Conservation (phyloP, 2,329 filamentous ascomycete genomes). For the Aureobasidium leucospermi region DNA sequence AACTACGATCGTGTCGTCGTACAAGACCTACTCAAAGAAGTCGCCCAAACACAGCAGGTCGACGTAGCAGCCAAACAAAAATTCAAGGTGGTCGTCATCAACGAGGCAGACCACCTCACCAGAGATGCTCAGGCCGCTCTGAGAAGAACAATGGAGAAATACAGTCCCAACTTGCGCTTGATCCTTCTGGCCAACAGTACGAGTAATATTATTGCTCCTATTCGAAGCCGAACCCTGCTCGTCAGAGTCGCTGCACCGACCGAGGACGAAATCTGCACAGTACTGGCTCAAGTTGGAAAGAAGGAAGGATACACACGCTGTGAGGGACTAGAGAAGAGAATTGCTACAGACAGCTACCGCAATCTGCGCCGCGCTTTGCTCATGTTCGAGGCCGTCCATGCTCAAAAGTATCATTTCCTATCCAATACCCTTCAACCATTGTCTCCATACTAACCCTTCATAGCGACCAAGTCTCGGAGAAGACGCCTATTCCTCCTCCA, state of each 20-base stretch:
- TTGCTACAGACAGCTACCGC: conserved; percentile 82
- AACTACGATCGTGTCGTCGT: conserved; percentile 94
- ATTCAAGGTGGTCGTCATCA: conserved; percentile 99
- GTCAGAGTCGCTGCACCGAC: conserved; percentile 87
- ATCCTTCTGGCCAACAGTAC: conserved; percentile 94
- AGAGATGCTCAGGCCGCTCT: conserved; percentile 92
- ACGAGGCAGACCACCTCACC: conserved; percentile 91
- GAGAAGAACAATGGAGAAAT: conserved; percentile 97
- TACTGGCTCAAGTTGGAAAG: conserved; percentile 61
- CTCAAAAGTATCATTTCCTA: conserved; percentile 68
- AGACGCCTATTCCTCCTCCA: conserved; percentile 82
- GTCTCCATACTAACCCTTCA: neutral
- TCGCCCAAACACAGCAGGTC: conserved; percentile 98
- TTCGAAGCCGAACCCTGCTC: conserved; percentile 82
- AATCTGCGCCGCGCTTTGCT: conserved; percentile 84
- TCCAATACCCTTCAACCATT: conserved; percentile 26
- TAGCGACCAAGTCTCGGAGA: conserved; percentile 84
- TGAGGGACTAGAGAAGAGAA: conserved; percentile 68
- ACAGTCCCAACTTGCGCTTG: conserved; percentile 85
- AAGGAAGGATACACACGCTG: conserved; percentile 78
- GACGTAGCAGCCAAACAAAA: conserved; percentile 81
- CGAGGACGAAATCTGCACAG: conserved; percentile 73
- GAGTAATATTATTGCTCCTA: conserved; percentile 98
- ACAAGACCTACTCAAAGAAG: conserved; percentile 92
- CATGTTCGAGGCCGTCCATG: conserved; percentile 96